Conservation (phyloP, 2,329 filamentous ascomycete genomes). For the Claviceps capensis region DNA sequence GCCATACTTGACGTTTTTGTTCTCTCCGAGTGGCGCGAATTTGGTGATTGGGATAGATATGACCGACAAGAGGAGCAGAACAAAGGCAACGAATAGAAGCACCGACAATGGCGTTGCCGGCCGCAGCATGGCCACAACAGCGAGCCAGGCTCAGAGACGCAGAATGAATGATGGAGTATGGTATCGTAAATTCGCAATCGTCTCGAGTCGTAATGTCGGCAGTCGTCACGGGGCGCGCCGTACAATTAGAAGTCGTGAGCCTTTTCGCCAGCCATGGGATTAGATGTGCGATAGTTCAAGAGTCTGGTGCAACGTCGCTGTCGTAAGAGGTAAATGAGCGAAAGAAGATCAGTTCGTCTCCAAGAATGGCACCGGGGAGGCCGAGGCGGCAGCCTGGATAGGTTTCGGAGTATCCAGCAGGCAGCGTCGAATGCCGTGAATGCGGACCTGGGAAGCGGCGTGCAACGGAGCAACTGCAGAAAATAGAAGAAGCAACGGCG, state of each 20-base stretch:
- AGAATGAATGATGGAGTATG: not conserved
- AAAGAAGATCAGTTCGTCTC: not conserved
- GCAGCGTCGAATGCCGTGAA: not conserved
- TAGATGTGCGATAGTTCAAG: not conserved
- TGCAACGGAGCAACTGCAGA: not conserved
- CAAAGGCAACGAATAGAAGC: conserved; percentile 75
- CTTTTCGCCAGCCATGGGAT: conserved; percentile 2
- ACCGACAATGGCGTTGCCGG: conserved; percentile 85
- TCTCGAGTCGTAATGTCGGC: not conserved
- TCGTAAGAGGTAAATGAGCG: not conserved
- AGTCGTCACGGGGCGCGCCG: conserved; percentile 1
- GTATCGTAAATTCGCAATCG: not conserved
- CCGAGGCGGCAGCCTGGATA: not conserved
- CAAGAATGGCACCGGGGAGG: not conserved
- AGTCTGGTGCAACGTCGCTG: not conserved
- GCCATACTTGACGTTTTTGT: conserved; percentile 66
- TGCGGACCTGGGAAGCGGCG: not conserved
- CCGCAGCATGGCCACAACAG: conserved; percentile 55
- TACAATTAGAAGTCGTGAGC: not conserved
- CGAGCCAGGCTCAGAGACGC: conserved; percentile 10
- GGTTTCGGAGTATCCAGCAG: not conserved
- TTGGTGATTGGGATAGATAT: conserved; percentile 86
- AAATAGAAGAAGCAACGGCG: not conserved
- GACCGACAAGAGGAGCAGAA: conserved; percentile 69
- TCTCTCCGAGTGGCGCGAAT: conserved; percentile 69